Evolutionary conservation across 1,284 basidiomycete species (phyloP), one percentile per base, ranked within the genome.

Genomic region (Lignosus rhinocerotis): DNA sequence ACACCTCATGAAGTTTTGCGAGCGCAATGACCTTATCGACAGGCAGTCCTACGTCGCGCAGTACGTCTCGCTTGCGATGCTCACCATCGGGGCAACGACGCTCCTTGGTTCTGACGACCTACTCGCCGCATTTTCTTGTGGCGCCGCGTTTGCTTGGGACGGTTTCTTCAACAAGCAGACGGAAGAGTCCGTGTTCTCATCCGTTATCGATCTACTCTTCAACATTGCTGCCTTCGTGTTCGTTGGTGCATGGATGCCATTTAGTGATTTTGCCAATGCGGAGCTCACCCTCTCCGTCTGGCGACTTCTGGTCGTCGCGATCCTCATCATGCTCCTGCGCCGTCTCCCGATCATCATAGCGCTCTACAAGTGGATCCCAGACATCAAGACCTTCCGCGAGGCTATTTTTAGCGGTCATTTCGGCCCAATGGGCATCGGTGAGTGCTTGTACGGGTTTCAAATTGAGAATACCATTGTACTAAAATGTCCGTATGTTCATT

Each of bases 111-210:
- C 92, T 17, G 95, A 98, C 75, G 95, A 98, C 74, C 83, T 98
- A 12, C 81, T 98, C 9, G 92, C 96, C 11, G 92, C 96, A 0
- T 99, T 99, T 72, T 89, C 90, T 1, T 98, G 96, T 69, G 97
- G 97, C 21, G 90, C 92, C 3, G 94, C 95, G 1, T 99, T 98
- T 70, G 97, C 96, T 0, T 99, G 96, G 96, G 96, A 99, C 67
- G 93, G 96, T 62, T 98, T 97, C 80, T 98, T 98, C 80, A 96
- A 96, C 76, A 86, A 89, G 66, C 95, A 97, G 67, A 99, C 96
- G 1, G 96, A 97, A 72, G 93, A 96, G 72, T 84, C 92, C 31
- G 90, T 96, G 66, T 99, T 99, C 79, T 94, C 91, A 66, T 95
- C 92, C 75, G 96, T 99, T 67, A 94, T 99, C 70, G 96, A 94